Conservation (phyloP, 192 early-diverging fungal genomes). For the Backusella macrospora region DNA sequence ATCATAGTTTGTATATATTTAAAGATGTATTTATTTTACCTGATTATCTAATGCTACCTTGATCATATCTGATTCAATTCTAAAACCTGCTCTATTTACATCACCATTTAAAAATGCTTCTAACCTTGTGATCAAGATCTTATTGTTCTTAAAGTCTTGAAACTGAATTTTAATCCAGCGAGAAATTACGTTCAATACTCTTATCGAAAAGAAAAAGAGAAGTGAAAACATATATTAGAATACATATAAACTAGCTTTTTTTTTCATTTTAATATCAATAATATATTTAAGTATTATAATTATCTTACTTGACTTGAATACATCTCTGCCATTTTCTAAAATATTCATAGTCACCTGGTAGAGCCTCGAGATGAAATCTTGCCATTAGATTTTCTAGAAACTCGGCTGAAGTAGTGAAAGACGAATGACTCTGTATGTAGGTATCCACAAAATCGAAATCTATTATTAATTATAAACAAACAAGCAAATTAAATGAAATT, state of each 20-base stretch:
- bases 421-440: constrained; percentile 60
- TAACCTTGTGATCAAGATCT: constrained; percentile 43
- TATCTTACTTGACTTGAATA: constrained; percentile 58
- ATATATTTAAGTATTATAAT: neutral
- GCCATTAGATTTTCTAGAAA: constrained; percentile 61
- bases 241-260: neutral
- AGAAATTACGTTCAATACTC: constrained; percentile 58
- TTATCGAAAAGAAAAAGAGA: too few relatives aligned
- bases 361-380: constrained; percentile 58
- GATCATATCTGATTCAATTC: constrained; percentile 46
- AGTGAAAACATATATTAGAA: neutral
- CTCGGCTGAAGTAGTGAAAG: constrained; percentile 60
- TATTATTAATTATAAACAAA: constrained; percentile 22
- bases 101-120: constrained; percentile 53
- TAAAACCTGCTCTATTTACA: constrained; percentile 49
- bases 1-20: neutral
- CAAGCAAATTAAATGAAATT: neutral
- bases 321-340: constrained; percentile 52
- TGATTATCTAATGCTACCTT: constrained; percentile 28
- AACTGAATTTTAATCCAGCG: constrained; percentile 65
- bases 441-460: constrained; percentile 73
- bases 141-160: constrained; percentile 58
- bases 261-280: neutral
- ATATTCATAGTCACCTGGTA: constrained; percentile 45
- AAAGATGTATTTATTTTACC: constrained; percentile 20